Evolutionary conservation across 1,284 basidiomycete genomes (phyloP).

Genomic region (Ganoderma lucidum): DNA sequence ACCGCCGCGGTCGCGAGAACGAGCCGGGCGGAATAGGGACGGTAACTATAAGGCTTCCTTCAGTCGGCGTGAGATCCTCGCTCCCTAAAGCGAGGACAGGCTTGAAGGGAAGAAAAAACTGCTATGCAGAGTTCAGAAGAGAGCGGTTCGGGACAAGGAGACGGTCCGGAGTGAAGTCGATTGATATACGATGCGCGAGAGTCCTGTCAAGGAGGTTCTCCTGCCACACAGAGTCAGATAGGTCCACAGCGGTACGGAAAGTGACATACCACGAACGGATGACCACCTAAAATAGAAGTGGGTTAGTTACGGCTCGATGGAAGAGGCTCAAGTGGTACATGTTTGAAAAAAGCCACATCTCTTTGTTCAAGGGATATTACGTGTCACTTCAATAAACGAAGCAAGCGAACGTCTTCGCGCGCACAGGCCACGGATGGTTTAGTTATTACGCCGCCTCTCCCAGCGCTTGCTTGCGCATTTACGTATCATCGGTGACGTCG

Average conservation of each 20-base stretch:
- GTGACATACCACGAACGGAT: slow-evolving; percentile 71
- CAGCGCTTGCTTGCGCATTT: neutral
- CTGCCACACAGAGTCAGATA: slow-evolving; percentile 46
- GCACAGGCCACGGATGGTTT: neutral
- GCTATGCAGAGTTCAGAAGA: slow-evolving; percentile 32
- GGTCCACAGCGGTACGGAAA: slow-evolving; percentile 1
- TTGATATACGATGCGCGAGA: slow-evolving; percentile 31
- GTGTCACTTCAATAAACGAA: neutral
- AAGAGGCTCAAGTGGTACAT: neutral
- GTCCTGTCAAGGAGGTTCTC: slow-evolving; percentile 82
- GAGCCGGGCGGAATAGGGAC: slow-evolving; percentile 72
- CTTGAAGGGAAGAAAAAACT: slow-evolving; percentile 48
- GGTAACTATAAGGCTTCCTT: slow-evolving; percentile 58
- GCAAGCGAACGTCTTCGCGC: slow-evolving; percentile 1
- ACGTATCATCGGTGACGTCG: neutral
- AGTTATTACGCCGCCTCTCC: neutral
- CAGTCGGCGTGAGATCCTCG: slow-evolving; percentile 73
- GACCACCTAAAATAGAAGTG: slow-evolving; percentile 66
- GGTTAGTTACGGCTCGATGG: slow-evolving; percentile 18
- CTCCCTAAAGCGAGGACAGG: slow-evolving; percentile 71
- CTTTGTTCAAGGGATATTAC: neutral
- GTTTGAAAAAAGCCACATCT: neutral
- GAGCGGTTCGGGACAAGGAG: slow-evolving; percentile 31
- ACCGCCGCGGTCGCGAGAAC: slow-evolving; percentile 71
- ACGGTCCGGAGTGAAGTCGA: slow-evolving; percentile 30